A percentile compares a stretch with the other conserved stretches of the same genome.
phyloP scores from a whole-genome alignment of 768 basidiomycete species.

The Boletus subcaerulescens region DNA sequence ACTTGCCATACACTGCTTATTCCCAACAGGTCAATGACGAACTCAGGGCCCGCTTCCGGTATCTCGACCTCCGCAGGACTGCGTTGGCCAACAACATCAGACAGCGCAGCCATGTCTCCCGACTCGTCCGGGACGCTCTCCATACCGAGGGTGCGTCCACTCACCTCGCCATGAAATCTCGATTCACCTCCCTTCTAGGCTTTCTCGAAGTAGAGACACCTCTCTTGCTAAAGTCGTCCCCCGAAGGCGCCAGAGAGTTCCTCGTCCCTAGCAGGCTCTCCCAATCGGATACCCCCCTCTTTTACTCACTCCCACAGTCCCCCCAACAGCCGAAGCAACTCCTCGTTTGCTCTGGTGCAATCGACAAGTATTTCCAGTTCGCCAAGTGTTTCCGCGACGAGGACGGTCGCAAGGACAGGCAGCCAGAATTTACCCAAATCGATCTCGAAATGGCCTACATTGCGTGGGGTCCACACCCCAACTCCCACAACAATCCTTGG shows the following conservation, averaged over 20 bases:
- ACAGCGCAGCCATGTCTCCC: slow-evolving; percentile 79
- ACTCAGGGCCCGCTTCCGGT: slow-evolving; percentile 77
- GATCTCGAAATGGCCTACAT: slow-evolving; percentile 97
- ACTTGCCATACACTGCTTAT: background rate
- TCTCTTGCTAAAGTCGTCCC: slow-evolving; percentile 83
- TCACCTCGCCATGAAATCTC: slow-evolving; percentile 3
- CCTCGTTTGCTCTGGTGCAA: slow-evolving; percentile 81
- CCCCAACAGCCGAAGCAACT: slow-evolving; percentile 97
- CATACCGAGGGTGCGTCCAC: slow-evolving; percentile 62
- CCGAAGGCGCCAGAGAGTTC: slow-evolving; percentile 93
- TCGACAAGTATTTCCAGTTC: slow-evolving; percentile 91
- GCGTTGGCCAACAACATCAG: slow-evolving; percentile 75
- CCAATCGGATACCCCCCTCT: slow-evolving; percentile 38
- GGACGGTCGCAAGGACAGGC: slow-evolving; percentile 90
- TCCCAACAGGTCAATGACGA: slow-evolving; percentile 74
- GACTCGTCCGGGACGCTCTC: slow-evolving; percentile 67
- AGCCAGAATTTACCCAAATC: slow-evolving; percentile 96
- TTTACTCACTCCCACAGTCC: slow-evolving; percentile 91
- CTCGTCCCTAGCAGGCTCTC: slow-evolving; percentile 74
- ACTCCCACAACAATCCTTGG: slow-evolving; percentile 49
- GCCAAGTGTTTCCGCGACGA: slow-evolving; percentile 96
- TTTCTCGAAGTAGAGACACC: slow-evolving; percentile 96
- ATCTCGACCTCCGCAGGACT: slow-evolving; percentile 83
- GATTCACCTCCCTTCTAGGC: slow-evolving; percentile 41
- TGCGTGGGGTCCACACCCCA: slow-evolving; percentile 57